Percentiles rank a stretch among this genome's conserved stretches.
These are phyloP conservation scores for Collybia sordida DNA, from an alignment of 768 basidiomycete genomes.

Conservation along the genomic window DNA sequence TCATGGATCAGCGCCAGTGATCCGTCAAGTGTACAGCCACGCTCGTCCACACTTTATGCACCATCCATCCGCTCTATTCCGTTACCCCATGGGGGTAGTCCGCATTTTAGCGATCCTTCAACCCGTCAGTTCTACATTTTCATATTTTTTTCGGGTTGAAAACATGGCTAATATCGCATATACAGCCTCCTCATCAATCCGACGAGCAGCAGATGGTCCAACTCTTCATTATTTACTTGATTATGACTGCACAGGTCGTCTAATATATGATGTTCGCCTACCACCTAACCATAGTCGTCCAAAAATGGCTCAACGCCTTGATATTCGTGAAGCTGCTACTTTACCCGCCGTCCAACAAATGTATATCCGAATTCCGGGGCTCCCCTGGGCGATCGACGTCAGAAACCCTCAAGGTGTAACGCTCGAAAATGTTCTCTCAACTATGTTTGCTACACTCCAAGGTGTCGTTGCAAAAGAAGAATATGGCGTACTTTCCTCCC, in stretches of 20 bases:
- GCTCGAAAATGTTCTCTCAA: conserved; percentile 12
- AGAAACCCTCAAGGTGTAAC: conserved; percentile 16
- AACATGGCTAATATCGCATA: not conserved
- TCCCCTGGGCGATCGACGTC: conserved; percentile 7
- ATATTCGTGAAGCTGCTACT: conserved; percentile 12
- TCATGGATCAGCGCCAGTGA: not conserved
- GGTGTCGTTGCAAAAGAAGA: conserved; percentile 10
- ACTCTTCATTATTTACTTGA: conserved; percentile 14
- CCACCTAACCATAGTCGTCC: conserved; percentile 11
- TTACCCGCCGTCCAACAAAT: conserved; percentile 1
- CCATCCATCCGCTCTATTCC: not conserved
- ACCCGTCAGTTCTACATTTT: not conserved
- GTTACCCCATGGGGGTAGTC: conserved; percentile 1
- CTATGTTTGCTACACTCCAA: conserved; percentile 12
- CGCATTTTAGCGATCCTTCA: conserved; percentile 2
- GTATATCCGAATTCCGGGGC: conserved; percentile 5
- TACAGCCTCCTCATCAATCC: conserved; percentile 1
- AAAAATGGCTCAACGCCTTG: conserved; percentile 4
- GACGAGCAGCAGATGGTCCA: not conserved
- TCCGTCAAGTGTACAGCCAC: not conserved
- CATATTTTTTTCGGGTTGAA: not conserved
- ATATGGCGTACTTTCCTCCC: conserved; percentile 7
- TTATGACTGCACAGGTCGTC: conserved; percentile 14
- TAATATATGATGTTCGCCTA: conserved; percentile 14
- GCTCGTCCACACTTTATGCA: not conserved